Percentiles rank a stretch among this genome's conserved stretches.
These are phyloP conservation scores for Seminavis robusta DNA, from an alignment of 108 stramenopile genomes.

Conservation along the genomic window DNA sequence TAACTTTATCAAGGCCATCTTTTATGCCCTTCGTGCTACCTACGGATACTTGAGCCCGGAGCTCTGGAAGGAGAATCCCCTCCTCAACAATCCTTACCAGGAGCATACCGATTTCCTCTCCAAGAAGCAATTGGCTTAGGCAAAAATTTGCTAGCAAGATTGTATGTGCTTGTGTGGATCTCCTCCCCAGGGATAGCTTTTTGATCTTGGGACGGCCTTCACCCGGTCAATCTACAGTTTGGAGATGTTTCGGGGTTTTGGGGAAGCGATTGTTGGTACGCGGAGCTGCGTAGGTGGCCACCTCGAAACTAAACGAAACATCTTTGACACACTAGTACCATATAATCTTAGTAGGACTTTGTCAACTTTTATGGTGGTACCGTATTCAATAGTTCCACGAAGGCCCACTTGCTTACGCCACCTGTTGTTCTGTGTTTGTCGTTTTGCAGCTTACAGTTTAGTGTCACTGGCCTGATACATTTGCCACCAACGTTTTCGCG, in stretches of 20 bases:
- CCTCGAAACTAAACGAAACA: conserved; percentile 8
- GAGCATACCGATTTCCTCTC: conserved; percentile 99
- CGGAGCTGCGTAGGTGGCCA: conserved; percentile 73
- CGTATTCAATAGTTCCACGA: too few species aligned
- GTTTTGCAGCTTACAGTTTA: too few species aligned
- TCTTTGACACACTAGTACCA: too few species aligned
- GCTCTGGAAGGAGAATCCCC: conserved; percentile 95
- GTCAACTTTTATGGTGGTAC: too few species aligned
- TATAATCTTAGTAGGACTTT: too few species aligned
- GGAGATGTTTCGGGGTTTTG: too few species aligned
- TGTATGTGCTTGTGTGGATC: not conserved
- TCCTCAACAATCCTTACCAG: conserved; percentile 90
- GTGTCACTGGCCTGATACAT: too few species aligned
- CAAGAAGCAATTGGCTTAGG: conserved; percentile 73
- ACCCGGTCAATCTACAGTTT: not conserved
- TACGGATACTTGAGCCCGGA: conserved; percentile 99
- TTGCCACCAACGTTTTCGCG: too few species aligned
- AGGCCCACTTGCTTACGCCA: too few species aligned
- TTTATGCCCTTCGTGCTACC: conserved; percentile 95
- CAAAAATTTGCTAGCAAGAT: not conserved
- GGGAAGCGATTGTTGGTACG: conserved; percentile 41
- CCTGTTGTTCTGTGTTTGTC: too few species aligned
- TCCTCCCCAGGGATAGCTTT: not conserved
- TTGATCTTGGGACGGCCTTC: too few species aligned
- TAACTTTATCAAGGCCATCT: conserved; percentile 99